phyloP scores from a whole-genome alignment of 352 stramenopile genomes.

The Globisporangium canariense region DNA sequence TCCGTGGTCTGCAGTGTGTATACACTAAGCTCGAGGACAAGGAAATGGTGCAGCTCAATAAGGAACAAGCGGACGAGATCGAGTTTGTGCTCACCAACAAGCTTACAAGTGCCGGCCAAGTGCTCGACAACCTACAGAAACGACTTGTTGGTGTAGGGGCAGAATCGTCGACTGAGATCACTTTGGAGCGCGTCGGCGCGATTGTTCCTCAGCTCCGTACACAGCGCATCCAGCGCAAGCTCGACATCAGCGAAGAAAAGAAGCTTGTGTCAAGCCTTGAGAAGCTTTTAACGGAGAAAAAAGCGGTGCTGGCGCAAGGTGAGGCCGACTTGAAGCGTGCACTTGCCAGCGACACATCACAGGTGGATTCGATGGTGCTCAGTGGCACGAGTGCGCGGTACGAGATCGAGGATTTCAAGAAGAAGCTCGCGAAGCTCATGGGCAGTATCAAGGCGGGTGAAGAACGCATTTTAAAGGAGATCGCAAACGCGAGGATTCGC shows the following conservation, averaged over 20 bases:
- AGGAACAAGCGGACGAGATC: constrained; percentile 58
- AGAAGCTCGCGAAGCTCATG: constrained; percentile 71
- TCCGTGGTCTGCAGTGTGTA: constrained; percentile 46
- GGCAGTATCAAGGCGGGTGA: constrained; percentile 53
- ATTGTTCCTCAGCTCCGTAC: constrained; percentile 56
- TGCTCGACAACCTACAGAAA: constrained; percentile 47
- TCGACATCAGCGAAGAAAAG: constrained; percentile 51
- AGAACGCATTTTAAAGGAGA: constrained; percentile 54
- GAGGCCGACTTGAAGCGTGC: constrained; percentile 66
- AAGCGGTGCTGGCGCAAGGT: constrained; percentile 43
- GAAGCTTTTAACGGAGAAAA: constrained; percentile 58
- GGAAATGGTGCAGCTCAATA: constrained; percentile 43
- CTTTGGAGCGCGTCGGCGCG: constrained; percentile 58
- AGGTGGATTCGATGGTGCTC: constrained; percentile 69
- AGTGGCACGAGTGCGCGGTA: constrained; percentile 54
- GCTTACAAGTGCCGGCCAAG: constrained; percentile 26
- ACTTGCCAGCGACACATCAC: constrained; percentile 52
- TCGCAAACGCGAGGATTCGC: constrained; percentile 57
- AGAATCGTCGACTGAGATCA: constrained; percentile 57
- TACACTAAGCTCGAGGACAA: constrained; percentile 50
- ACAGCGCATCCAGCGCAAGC: constrained; percentile 55
- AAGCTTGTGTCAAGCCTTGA: constrained; percentile 52
- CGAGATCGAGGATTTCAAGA: constrained; percentile 74
- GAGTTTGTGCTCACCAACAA: constrained; percentile 62
- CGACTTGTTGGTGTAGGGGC: constrained; percentile 59